Percentiles rank a stretch among this genome's conserved stretches.
phyloP scores from a whole-genome alignment of 176 grass and related monocot species.

The Pharus latifolius region DNA sequence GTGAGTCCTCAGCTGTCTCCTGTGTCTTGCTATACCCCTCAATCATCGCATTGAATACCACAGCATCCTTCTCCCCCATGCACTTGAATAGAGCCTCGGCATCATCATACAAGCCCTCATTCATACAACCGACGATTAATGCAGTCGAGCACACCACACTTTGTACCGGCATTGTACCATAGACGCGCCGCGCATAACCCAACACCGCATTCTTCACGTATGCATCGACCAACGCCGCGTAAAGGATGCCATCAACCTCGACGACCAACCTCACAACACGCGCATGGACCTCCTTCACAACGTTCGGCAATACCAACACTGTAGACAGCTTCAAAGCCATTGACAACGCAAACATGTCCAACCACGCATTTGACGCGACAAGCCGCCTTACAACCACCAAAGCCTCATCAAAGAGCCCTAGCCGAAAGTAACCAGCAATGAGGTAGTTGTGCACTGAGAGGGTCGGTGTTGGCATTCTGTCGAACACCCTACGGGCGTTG shows the following conservation, averaged over 20 bases:
- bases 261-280: slow-evolving; percentile 20
- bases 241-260: slow-evolving; percentile 27
- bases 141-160: slow-evolving; percentile 67
- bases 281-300: slow-evolving; percentile 22
- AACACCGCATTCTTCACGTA: slow-evolving; percentile 55
- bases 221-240: slow-evolving; percentile 49
- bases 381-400: slow-evolving; percentile 30
- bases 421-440: slow-evolving; percentile 38
- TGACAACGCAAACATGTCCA: slow-evolving; percentile 33
- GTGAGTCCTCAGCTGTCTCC: no score
- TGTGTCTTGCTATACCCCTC: slow-evolving; percentile 56
- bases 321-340: slow-evolving; percentile 41
- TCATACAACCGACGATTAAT: slow-evolving; percentile 62
- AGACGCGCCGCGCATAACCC: slow-evolving; percentile 40
- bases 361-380: slow-evolving; percentile 2
- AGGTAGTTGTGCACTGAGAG: slow-evolving; percentile 32
- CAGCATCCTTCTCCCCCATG: slow-evolving; percentile 20
- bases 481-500: slow-evolving; percentile 32
- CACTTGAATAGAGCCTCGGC: slow-evolving; percentile 27
- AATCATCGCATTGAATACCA: slow-evolving; percentile 75
- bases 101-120: slow-evolving; percentile 18
- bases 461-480: slow-evolving; percentile 24
- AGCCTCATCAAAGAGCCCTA: slow-evolving; percentile 18
- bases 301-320: not conserved
- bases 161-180: slow-evolving; percentile 17